phyloP scores from a whole-genome alignment of 345 rosid genomes.

The Eucalyptus rudis region DNA sequence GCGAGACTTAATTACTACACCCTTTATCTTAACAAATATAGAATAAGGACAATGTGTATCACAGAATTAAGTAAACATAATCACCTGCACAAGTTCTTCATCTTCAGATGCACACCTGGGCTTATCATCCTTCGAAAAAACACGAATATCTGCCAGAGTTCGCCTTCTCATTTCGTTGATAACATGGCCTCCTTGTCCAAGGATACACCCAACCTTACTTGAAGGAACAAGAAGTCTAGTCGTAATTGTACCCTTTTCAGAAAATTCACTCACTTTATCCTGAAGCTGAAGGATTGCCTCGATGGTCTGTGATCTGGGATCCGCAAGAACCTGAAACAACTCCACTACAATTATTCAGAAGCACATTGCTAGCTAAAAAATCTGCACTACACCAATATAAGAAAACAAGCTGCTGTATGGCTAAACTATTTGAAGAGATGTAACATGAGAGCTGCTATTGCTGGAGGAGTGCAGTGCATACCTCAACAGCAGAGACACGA shows the following conservation, averaged over 20 bases:
- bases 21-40: background rate
- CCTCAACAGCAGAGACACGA: constrained; percentile 42
- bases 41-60: background rate
- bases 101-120: constrained; percentile 43
- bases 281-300: constrained; percentile 53
- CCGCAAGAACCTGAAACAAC: constrained; percentile 24
- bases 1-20: background rate
- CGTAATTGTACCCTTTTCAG: constrained; percentile 26
- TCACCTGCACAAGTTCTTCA: constrained; percentile 57
- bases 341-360: constrained; percentile 6
- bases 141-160: constrained; percentile 46
- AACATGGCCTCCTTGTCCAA: constrained; percentile 55
- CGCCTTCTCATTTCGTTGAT: constrained; percentile 60
- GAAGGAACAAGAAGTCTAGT: constrained; percentile 52
- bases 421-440: background rate
- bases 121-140: constrained; percentile 38
- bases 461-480: background rate
- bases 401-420: background rate
- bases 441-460: background rate
- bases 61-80: background rate
- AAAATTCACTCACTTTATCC: constrained; percentile 26
- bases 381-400: background rate
- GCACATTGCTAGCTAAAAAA: background rate
- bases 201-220: constrained; percentile 43
- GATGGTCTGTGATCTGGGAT: constrained; percentile 37